Percentiles rank a stretch among this genome's conserved stretches.
Conservation (phyloP, 352 stramenopile species). For the Globisporangium viniferum region DNA sequence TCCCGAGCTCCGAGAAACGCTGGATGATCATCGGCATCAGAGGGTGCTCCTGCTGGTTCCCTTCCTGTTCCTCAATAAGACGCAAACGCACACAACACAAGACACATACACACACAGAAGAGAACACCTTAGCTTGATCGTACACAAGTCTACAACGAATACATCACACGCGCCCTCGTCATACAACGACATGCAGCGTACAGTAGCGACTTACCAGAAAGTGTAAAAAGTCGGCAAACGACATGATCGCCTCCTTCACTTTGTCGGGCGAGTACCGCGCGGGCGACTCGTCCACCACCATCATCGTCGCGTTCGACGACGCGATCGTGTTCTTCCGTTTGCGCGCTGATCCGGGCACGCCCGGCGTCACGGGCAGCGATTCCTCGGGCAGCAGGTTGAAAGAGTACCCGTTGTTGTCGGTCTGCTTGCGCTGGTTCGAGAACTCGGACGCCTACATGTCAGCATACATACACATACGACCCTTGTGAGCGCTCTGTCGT, state of each 20-base stretch:
- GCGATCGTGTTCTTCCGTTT: constrained; percentile 27
- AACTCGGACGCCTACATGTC: constrained; percentile 23
- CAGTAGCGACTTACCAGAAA: constrained; percentile 62
- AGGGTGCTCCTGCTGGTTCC: constrained; percentile 63
- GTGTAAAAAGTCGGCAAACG: constrained; percentile 77
- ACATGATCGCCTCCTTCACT: constrained; percentile 74
- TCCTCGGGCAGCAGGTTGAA: constrained; percentile 60
- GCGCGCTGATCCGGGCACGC: constrained; percentile 21
- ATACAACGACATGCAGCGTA: not conserved
- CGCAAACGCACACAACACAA: constrained; percentile 11
- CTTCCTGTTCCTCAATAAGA: constrained; percentile 71
- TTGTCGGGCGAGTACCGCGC: constrained; percentile 69
- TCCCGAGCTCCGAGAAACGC: constrained; percentile 68
- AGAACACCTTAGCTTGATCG: constrained; percentile 30
- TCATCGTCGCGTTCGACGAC: constrained; percentile 18
- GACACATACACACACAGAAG: constrained; percentile 23
- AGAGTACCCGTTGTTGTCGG: constrained; percentile 31
- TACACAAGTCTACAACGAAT: not conserved
- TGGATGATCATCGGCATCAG: constrained; percentile 81
- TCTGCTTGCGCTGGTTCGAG: constrained; percentile 28
- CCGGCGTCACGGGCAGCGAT: constrained; percentile 18
- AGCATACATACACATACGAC: not conserved
- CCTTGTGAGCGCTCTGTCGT: not conserved
- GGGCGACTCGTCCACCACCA: constrained; percentile 37
- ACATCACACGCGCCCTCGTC: not conserved